phyloP scores from a whole-genome alignment of 441 rosid species.

The Croton setiger region DNA sequence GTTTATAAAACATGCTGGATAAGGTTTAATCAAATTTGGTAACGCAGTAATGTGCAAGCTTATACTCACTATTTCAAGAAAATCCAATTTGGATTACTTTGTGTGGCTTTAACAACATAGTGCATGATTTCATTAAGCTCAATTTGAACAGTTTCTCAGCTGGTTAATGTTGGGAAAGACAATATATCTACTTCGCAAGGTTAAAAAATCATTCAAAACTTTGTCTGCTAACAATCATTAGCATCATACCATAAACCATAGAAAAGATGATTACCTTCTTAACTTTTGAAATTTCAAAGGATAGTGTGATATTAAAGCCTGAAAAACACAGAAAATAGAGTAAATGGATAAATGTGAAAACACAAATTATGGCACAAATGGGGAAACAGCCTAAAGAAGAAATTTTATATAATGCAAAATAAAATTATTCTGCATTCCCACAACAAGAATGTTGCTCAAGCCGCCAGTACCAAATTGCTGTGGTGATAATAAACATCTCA shows the following conservation, averaged over 20 bases:
- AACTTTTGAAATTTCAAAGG: conserved; percentile 62
- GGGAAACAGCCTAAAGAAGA: background rate
- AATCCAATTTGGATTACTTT: background rate
- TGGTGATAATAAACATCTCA: background rate
- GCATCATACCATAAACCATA: background rate
- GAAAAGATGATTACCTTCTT: conserved; percentile 47
- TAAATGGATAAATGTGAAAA: too few relatives aligned
- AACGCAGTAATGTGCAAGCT: background rate
- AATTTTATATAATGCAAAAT: background rate
- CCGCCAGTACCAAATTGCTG: background rate
- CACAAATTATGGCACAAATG: background rate
- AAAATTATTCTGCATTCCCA: background rate
- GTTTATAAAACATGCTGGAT: background rate
- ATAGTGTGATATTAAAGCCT: conserved; percentile 70
- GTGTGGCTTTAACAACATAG: background rate
- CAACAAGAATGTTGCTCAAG: background rate
- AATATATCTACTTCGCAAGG: background rate
- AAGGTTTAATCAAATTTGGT: too few relatives aligned
- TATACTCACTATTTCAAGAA: background rate
- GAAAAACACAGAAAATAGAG: conserved; percentile 18
- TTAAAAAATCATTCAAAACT: background rate
- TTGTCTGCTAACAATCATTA: background rate
- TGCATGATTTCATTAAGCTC: background rate
- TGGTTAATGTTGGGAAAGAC: background rate
- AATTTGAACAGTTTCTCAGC: background rate